A percentile compares a stretch with the other conserved stretches of the same genome.
phyloP scores from a whole-genome alignment of 2,329 filamentous ascomycete species.

The Xylaria arbuscula region DNA sequence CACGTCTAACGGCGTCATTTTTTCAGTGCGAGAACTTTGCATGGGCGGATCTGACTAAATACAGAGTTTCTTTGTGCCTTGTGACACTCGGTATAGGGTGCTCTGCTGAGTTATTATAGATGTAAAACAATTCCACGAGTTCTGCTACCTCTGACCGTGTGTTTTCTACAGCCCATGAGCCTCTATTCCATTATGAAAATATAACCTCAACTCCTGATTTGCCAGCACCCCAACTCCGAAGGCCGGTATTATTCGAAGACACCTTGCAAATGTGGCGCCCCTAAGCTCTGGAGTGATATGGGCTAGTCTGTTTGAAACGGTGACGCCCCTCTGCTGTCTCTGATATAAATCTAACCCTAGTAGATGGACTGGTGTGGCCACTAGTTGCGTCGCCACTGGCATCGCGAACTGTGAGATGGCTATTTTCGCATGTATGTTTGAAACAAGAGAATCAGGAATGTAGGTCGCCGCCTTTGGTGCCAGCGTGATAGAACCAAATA shows the following conservation, averaged over 20 bases:
- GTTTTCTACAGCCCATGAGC: no score
- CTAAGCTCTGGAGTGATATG: background rate
- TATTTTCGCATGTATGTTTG: constrained; percentile 6
- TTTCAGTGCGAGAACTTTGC: no score
- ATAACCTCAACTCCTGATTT: constrained; percentile 15
- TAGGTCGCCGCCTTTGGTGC: constrained; percentile 5
- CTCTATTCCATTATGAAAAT: background rate
- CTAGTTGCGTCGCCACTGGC: constrained; percentile 8
- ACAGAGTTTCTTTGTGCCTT: no score
- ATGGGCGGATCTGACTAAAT: no score
- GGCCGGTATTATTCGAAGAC: constrained; percentile 15
- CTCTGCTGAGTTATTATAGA: no score
- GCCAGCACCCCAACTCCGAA: constrained; percentile 18
- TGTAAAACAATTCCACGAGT: no score
- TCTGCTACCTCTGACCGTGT: no score
- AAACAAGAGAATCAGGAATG: constrained; percentile 9
- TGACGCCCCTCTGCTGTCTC: background rate
- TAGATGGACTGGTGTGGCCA: constrained; percentile 12
- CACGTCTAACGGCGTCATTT: no score
- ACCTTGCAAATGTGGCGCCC: constrained; percentile 9
- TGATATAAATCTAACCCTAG: constrained; percentile 11
- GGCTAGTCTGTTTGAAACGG: background rate
- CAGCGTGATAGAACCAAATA: constrained; percentile 14
- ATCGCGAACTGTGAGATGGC: constrained; percentile 5
- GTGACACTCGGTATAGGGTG: no score